Evolutionary conservation across 73 alveolate genomes (phyloP).

Genomic region (Paramecium primaurelia): DNA sequence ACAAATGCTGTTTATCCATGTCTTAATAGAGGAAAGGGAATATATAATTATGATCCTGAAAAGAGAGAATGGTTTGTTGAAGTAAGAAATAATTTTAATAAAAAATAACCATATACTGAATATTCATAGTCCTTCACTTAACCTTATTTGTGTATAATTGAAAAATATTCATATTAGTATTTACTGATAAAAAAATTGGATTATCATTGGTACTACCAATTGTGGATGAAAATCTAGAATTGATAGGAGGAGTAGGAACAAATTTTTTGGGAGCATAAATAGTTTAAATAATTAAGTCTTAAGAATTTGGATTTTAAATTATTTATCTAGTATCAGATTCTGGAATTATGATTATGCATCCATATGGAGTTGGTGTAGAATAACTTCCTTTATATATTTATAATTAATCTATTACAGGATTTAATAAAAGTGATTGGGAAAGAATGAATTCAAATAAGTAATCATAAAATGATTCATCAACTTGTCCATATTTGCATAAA

Average conservation of each 20-base stretch:
- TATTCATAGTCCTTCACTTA: neutral
- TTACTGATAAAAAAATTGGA: neutral
- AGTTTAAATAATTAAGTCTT: neutral
- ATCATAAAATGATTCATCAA: neutral
- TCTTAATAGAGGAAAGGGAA: neutral
- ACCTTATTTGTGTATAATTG: neutral
- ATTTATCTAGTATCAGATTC: neutral
- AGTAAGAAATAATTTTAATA: neutral
- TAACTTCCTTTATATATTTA: neutral
- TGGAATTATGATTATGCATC: constrained; percentile 19
- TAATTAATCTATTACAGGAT: constrained; percentile 11
- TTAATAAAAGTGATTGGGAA: neutral
- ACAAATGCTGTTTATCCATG: constrained; percentile 13
- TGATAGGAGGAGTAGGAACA: neutral
- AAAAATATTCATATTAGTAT: neutral
- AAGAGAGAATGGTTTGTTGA: neutral
- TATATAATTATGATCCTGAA: neutral
- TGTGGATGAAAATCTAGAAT: neutral
- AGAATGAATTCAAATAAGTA: neutral
- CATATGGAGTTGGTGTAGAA: neutral
- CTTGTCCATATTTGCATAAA: neutral
- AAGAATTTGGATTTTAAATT: neutral
- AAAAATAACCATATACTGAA: neutral
- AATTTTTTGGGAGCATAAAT: neutral
- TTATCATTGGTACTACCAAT: neutral